Conservation (phyloP, 371 early-diverging fungal species). For the Circinella minor region DNA sequence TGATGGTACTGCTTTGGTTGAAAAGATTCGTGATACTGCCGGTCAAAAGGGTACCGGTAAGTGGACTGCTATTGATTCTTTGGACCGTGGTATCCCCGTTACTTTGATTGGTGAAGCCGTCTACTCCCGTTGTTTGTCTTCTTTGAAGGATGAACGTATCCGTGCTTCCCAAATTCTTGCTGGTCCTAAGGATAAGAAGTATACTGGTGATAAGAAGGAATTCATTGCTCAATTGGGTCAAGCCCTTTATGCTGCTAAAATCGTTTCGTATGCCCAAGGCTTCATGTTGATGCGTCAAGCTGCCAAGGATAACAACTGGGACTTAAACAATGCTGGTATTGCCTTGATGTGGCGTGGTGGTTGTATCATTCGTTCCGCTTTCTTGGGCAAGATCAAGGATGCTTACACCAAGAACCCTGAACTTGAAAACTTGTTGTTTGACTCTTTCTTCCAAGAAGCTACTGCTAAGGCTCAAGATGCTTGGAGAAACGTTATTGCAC, state of each 20-base stretch:
- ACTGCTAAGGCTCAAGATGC: conserved; percentile 81
- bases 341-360: conserved; percentile 99
- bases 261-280: conserved; percentile 98
- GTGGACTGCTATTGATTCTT: conserved; percentile 96
- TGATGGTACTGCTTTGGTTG: conserved; percentile 87
- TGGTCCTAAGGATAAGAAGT: conserved; percentile 70
- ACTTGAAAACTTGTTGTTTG: conserved; percentile 89
- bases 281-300: conserved; percentile 98
- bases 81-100: conserved; percentile 94
- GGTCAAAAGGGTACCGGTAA: conserved; percentile 99
- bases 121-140: conserved; percentile 95
- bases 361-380: conserved; percentile 97
- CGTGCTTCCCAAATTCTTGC: conserved; percentile 85
- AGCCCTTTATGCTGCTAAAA: conserved; percentile 96
- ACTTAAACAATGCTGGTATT: conserved; percentile 95
- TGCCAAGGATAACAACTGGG: conserved; percentile 91
- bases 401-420: conserved; percentile 89
- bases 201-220: conserved; percentile 83
- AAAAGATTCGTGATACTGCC: conserved; percentile 96
- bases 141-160: conserved; percentile 93
- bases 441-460: conserved; percentile 94
- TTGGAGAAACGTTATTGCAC: conserved; percentile 91
- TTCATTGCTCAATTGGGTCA: conserved; percentile 89
- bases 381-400: conserved; percentile 95
- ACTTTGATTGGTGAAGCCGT: conserved; percentile 98